Conservation (phyloP, 2,329 filamentous ascomycete species). For the Penicillium nordicum region DNA sequence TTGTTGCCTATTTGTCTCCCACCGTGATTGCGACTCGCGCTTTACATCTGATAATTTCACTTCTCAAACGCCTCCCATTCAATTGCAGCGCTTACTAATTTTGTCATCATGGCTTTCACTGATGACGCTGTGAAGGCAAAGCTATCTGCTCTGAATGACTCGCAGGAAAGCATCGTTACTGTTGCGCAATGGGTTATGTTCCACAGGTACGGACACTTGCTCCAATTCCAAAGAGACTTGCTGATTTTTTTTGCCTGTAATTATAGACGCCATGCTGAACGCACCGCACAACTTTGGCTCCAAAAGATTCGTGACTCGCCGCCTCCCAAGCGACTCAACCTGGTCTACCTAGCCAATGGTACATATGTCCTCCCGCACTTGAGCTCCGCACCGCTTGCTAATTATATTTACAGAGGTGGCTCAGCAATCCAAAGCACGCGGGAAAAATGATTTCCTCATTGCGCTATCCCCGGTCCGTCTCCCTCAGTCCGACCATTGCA, state of each 20-base stretch:
- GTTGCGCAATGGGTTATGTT: constrained; percentile 99
- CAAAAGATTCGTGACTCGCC: constrained; percentile 84
- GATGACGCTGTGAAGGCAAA: constrained; percentile 95
- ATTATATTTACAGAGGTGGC: constrained; percentile 68
- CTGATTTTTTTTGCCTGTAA: constrained; percentile 15
- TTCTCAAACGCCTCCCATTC: neutral
- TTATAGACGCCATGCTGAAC: constrained; percentile 79
- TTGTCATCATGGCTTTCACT: constrained; percentile 75
- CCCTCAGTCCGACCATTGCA: neutral
- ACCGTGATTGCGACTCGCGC: neutral
- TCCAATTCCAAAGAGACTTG: constrained; percentile 13
- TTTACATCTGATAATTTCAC: neutral
- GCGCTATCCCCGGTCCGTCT: constrained; percentile 73
- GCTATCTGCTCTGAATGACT: constrained; percentile 92
- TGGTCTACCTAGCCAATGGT: constrained; percentile 96
- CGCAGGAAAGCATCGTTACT: constrained; percentile 92
- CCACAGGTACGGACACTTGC: constrained; percentile 64
- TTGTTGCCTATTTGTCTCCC: neutral
- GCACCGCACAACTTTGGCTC: constrained; percentile 88
- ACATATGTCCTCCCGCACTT: constrained; percentile 30
- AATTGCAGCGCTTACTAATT: neutral
- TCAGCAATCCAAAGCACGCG: constrained; percentile 89
- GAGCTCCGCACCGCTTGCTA: constrained; percentile 15
- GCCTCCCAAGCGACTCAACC: constrained; percentile 78
- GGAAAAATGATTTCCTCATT: constrained; percentile 86